These are phyloP conservation scores for Pterocarpus macrocarpus DNA, from an alignment of 306 rosid genomes.

Conservation along the genomic window DNA sequence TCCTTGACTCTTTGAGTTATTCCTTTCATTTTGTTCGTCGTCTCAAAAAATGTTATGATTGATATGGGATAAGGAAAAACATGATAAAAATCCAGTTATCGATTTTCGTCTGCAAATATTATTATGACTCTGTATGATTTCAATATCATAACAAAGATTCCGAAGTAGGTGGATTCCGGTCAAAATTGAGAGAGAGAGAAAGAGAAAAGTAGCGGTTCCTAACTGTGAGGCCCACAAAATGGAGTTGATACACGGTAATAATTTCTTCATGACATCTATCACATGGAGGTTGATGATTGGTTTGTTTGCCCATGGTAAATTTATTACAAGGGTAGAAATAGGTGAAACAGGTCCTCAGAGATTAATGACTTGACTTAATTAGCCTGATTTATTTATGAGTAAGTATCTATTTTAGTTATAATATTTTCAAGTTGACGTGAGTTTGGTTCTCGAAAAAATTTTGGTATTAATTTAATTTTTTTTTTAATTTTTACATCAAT, in stretches of 20 bases:
- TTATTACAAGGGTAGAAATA: no score
- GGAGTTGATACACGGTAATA: conserved; percentile 32
- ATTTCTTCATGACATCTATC: conserved; percentile 40
- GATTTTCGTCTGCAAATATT: conserved; percentile 10
- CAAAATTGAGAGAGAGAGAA: no score
- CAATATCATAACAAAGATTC: conserved; percentile 30
- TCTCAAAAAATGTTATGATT: conserved; percentile 9
- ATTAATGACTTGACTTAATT: no score
- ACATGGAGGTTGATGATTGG: conserved; percentile 52
- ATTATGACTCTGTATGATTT: background rate
- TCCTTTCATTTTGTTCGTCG: background rate
- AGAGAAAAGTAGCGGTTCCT: background rate
- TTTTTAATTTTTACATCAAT: no score
- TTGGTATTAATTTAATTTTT: no score
- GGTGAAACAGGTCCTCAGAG: no score
- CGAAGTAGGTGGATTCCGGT: background rate
- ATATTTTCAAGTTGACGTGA: no score
- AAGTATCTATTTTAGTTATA: no score
- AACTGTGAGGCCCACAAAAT: conserved; percentile 38
- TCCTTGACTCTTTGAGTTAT: background rate
- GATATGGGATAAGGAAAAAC: background rate
- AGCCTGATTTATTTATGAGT: no score
- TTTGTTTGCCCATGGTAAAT: conserved; percentile 33
- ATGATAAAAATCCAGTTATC: background rate
- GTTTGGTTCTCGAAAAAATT: no score